Percentiles rank a stretch among this genome's conserved stretches.
Evolutionary conservation across 257 asterid genomes (phyloP).

Genomic region (Eucommia ulmoides): DNA sequence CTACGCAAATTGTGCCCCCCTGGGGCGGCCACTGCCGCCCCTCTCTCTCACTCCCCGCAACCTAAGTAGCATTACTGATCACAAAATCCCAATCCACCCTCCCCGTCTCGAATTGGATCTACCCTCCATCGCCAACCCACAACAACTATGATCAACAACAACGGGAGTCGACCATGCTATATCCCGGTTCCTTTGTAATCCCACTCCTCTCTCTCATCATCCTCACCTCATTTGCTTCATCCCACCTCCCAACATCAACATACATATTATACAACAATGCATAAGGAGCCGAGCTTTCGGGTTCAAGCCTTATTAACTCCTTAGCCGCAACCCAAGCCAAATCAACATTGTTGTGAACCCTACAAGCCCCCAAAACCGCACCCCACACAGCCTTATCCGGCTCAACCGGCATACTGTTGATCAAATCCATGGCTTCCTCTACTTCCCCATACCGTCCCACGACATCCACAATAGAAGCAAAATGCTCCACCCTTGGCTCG

Average conservation of each 20-base stretch:
- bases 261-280: constrained; percentile 54
- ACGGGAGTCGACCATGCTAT: constrained; percentile 44
- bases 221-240: constrained; percentile 64
- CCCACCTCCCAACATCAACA: constrained; percentile 65
- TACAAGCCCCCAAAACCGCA: constrained; percentile 71
- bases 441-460: constrained; percentile 55
- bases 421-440: constrained; percentile 60
- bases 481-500: constrained; percentile 66
- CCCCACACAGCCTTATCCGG: constrained; percentile 88
- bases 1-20: too few species aligned
- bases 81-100: too few species aligned
- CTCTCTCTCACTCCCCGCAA: too few species aligned
- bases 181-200: constrained; percentile 45
- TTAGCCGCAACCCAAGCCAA: constrained; percentile 58
- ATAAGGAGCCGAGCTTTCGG: constrained; percentile 71
- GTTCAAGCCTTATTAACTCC: constrained; percentile 58
- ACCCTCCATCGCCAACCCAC: too few species aligned
- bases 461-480: constrained; percentile 66
- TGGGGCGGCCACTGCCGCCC: too few species aligned
- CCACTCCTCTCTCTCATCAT: constrained; percentile 41
- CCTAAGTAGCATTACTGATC: too few species aligned
- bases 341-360: constrained; percentile 52
- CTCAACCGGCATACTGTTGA: constrained; percentile 41
- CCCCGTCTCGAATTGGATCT: too few species aligned
- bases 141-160: constrained; percentile 14